Percentiles rank a stretch among this genome's conserved stretches.
These are phyloP conservation scores for Lanmaoa pseudosensibilis DNA, from an alignment of 768 basidiomycete genomes.

Conservation along the genomic window DNA sequence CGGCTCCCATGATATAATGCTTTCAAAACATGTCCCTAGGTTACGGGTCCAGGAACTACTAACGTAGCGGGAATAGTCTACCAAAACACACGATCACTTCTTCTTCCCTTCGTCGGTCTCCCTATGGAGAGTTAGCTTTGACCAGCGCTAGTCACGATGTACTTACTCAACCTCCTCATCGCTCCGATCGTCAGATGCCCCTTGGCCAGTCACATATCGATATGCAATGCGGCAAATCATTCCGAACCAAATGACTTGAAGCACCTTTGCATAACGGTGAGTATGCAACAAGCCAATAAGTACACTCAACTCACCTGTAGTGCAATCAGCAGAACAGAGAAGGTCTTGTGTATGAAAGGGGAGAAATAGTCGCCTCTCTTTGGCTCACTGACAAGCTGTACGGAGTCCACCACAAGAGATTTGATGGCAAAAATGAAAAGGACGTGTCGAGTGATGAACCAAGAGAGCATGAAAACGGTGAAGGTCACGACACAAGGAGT, in stretches of 20 bases:
- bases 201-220: conserved; percentile 68
- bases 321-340: conserved; percentile 53
- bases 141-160: background rate
- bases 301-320: conserved; percentile 52
- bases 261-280: conserved; percentile 42
- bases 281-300: background rate
- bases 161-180: conserved; percentile 71
- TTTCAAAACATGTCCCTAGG: no score
- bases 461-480: conserved; percentile 79
- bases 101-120: conserved; percentile 24
- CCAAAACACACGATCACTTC: conserved; percentile 23
- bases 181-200: conserved; percentile 82
- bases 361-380: conserved; percentile 57
- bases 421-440: conserved; percentile 74
- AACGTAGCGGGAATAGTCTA: conserved; percentile 29
- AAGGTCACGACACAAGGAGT: conserved; percentile 74
- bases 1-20: no score
- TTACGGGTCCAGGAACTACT: no score
- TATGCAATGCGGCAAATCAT: conserved; percentile 86
- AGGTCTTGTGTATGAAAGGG: conserved; percentile 42
- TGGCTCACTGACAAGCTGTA: conserved; percentile 46
- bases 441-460: conserved; percentile 88
- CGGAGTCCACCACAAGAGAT: conserved; percentile 54
- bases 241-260: conserved; percentile 82
- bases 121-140: conserved; percentile 20